Percentiles rank a stretch among this genome's conserved stretches.
Evolutionary conservation across 2,329 filamentous ascomycete species (phyloP).

Genomic region (Aspergillus pseudoterreus): DNA sequence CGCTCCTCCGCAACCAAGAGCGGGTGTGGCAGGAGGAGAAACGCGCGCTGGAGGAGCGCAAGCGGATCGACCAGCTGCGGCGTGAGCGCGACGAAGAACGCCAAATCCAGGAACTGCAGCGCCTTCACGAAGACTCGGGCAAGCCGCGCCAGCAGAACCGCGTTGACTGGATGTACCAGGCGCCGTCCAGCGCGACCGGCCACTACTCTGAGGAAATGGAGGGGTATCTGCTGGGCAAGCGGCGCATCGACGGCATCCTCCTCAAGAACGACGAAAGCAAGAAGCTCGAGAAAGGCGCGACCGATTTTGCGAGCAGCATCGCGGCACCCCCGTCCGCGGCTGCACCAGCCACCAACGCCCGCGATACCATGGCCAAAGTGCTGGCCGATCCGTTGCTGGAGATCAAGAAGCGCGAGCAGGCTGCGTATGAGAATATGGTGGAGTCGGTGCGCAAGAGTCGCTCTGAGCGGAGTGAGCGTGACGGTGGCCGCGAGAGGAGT

Average conservation of each 20-base stretch:
- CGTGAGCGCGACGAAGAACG: constrained; percentile 94
- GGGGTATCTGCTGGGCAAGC: constrained; percentile 86
- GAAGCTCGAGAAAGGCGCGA: constrained; percentile 69
- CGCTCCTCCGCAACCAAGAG: constrained; percentile 83
- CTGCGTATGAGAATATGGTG: constrained; percentile 61
- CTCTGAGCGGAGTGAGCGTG: constrained; percentile 13
- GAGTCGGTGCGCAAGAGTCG: constrained; percentile 32
- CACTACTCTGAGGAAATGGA: constrained; percentile 82
- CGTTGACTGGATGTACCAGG: constrained; percentile 98
- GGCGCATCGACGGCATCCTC: constrained; percentile 76
- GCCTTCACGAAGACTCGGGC: constrained; percentile 82
- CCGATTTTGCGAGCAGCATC: constrained; percentile 18
- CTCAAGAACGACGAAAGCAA: constrained; percentile 78
- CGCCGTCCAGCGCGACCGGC: constrained; percentile 70
- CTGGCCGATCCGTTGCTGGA: constrained; percentile 86
- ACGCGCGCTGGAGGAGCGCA: constrained; percentile 89
- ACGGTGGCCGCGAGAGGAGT: constrained; percentile 18
- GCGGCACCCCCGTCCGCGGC: constrained; percentile 9
- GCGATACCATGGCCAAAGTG: constrained; percentile 82
- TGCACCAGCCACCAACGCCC: constrained; percentile 61
- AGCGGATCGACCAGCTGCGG: constrained; percentile 83
- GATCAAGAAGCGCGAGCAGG: constrained; percentile 89
- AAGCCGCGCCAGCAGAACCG: constrained; percentile 74
- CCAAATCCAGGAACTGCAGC: constrained; percentile 84
- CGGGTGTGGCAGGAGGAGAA: constrained; percentile 89